Base-by-base conservation (phyloP, 139 green algal species). In the Picochlorum costavermella region DNA sequence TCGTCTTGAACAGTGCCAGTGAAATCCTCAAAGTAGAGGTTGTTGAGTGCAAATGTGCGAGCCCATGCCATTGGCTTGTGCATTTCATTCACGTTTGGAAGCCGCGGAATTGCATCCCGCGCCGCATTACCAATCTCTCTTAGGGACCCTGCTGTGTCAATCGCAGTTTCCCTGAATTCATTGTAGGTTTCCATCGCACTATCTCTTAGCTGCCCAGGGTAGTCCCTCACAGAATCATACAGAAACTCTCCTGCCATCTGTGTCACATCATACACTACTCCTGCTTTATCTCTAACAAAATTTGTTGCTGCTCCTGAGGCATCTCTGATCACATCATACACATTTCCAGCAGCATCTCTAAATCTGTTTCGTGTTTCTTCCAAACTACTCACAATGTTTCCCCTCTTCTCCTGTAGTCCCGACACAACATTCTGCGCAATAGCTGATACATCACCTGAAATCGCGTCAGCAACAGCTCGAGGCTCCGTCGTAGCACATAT, bases 271-370 rank as follows among this genome's bases (percentile, higher is more conserved):
- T 28, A 28, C 9, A 53, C 20, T 23, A 14, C 20, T 53, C 46
- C 46, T 6, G 46, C n/a, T 23, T 53, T 53, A 53, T 53, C 46
- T 23, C 16, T 53, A 20, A 53, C 46, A 20, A 25, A 53, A 53
- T 53, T 53, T 2, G 46, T 53, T 23, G n/a, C 16, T 28, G 46
- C 46, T 23, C 46, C 46, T 8, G 46, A 28, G n/a, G 46, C 46
- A 53, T 53, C 46, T 14, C 0, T 53, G 46, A 53, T 20, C n/a
- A 53, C 46, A 23, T 23, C n/a, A 53, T 53, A 53, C n/a, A 53
- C 46, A 23, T 53, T 53, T 53, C 46, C 46, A 53, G 46, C 46
- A 53, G 46, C n/a, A 23, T 53, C 46, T 23, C 16, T 23, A 53
- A 53, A 53, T 53, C n/a, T 53, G 6, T 53, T 23, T 53, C 46